Base-by-base conservation (phyloP, 2,329 filamentous ascomycete genomes). In the Hypoxylon sp. region DNA sequence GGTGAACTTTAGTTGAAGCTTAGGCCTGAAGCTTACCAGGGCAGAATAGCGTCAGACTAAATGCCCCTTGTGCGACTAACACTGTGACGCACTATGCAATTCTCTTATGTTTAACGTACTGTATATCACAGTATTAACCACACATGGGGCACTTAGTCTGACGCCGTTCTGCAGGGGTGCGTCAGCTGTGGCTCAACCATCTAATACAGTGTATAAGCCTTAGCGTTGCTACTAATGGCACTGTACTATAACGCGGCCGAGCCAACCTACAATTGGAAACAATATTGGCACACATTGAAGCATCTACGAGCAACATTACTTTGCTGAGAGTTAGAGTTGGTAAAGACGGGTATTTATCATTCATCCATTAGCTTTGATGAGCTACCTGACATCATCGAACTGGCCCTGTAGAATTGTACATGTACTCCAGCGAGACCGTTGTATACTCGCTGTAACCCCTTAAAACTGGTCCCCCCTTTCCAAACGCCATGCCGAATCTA, bases 151-250 rank as follows among this genome's bases (percentile, higher is more conserved):
- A n/a, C n/a, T n/a, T n/a, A n/a, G n/a, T n/a, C n/a, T n/a, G n/a
- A n/a, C n/a, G n/a, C n/a, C n/a, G n/a, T n/a, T n/a, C n/a, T n/a
- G n/a, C n/a, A n/a, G 57, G 37, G 61, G 49, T 51, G 56, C 65
- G 61, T 70, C 62, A 68, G 50, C 64, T 66, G 65, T 70, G 68
- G 68, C 68, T 68, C 55, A 70, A 57, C 49, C 57, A 40, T 27
- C 5, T 27, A 27, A 27, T n/a, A 66, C 57, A 37, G 55, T 51
- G n/a, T 35, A n/a, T 17, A 33, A 6, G 25, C 0, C 5, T 35
- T 46, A 20, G 2, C 20, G 35, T 14, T 20, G 2, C 30, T 25
- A 17, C 10, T 3, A 37, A 48, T 13, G 6, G 3, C 42, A 58
- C 40, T 37, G 42, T 50, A 7, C 35, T 6, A 14, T 40, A 14